Evolutionary conservation across 768 basidiomycete species (phyloP).

Genomic region (Leccinellum albellum): DNA sequence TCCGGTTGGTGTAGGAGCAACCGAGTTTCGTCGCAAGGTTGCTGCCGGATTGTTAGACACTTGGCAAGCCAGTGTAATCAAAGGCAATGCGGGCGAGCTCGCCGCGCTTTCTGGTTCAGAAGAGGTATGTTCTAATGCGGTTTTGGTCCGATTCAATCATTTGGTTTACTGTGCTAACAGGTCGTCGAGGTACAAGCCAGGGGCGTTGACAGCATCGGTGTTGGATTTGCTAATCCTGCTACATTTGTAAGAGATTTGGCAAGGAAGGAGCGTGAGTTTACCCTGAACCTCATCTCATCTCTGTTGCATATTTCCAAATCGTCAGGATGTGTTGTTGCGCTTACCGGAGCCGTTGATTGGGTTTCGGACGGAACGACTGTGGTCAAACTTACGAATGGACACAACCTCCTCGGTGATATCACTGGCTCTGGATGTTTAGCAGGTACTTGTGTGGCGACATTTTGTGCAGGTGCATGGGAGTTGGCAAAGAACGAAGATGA

Average conservation of each 20-base stretch:
- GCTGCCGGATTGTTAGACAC: constrained; percentile 59
- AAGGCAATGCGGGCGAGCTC: constrained; percentile 91
- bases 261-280: constrained; percentile 62
- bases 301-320: not conserved
- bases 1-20: constrained; percentile 90
- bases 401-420: constrained; percentile 67
- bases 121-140: constrained; percentile 48
- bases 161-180: not conserved
- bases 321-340: constrained; percentile 72
- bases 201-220: constrained; percentile 84
- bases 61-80: constrained; percentile 90
- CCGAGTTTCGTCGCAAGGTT: constrained; percentile 58
- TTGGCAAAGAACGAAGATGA: constrained; percentile 25
- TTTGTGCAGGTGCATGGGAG: constrained; percentile 64
- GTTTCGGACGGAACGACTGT: constrained; percentile 76
- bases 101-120: constrained; percentile 69
- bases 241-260: constrained; percentile 68
- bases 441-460: constrained; percentile 74
- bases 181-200: constrained; percentile 56
- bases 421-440: constrained; percentile 90
- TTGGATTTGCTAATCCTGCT: constrained; percentile 72
- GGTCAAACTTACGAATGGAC: constrained; percentile 71
- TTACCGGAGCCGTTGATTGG: constrained; percentile 80
- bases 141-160: not conserved
- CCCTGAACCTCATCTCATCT: not conserved